Percentiles rank a stretch among this genome's conserved stretches.
phyloP scores from a whole-genome alignment of 139 green algal genomes.

The Closterium sp. region DNA sequence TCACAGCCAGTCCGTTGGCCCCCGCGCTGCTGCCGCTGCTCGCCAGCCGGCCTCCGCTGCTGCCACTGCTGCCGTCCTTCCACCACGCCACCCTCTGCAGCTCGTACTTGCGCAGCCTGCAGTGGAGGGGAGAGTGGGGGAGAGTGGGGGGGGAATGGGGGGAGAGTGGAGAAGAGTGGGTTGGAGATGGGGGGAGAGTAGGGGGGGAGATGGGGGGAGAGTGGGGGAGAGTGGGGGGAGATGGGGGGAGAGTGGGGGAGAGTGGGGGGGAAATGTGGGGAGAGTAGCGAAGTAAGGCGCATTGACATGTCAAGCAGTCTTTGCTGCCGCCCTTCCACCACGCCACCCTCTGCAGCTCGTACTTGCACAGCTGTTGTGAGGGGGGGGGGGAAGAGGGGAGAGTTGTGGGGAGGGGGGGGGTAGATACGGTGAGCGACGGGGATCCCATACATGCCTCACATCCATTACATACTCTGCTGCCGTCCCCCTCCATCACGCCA shows the following conservation, averaged over 20 bases:
- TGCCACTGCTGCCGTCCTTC: not conserved
- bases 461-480: not conserved
- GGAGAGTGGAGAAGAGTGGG: not conserved
- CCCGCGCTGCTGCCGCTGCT: no score
- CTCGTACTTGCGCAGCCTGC: constrained; percentile 31
- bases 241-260: not conserved
- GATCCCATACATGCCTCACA: no score
- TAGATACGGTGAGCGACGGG: not conserved
- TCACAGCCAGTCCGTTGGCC: not conserved
- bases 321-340: not conserved
- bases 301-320: not conserved
- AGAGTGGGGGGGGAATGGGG: not conserved
- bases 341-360: constrained; percentile 9
- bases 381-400: not conserved
- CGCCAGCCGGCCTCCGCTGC: not conserved
- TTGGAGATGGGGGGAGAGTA: not conserved
- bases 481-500: not conserved
- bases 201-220: not conserved
- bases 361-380: not conserved
- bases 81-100: not conserved
- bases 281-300: not conserved
- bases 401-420: not conserved
- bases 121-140: no score
- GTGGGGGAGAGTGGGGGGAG: not conserved
- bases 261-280: no score